A percentile compares a stretch with the other conserved stretches of the same genome.
Conservation (phyloP, 2,329 filamentous ascomycete species). For the Penicillium palitans region DNA sequence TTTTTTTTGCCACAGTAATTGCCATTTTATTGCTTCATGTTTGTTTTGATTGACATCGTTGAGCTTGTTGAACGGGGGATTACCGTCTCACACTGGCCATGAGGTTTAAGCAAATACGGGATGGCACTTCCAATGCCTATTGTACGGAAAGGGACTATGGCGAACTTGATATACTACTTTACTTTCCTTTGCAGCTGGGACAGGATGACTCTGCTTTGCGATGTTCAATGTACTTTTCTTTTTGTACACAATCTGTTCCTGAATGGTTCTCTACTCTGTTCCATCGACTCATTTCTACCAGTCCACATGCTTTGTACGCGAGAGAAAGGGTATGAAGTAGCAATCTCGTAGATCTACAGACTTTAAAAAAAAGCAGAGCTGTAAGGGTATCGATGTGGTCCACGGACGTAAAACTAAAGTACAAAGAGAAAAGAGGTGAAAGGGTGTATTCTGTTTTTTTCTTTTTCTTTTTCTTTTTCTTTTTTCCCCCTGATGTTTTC, state of each 20-base stretch:
- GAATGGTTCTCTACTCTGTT: neutral
- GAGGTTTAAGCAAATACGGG: neutral
- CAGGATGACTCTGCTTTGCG: neutral
- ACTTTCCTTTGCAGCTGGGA: neutral
- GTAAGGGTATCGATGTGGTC: constrained; percentile 41
- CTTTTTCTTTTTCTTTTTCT: constrained; percentile 12
- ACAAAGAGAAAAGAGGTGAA: constrained; percentile 28
- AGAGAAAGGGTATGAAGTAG: neutral
- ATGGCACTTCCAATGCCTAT: neutral
- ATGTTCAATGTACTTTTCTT: neutral
- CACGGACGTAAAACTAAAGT: constrained; percentile 30
- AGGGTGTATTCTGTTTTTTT: constrained; percentile 7
- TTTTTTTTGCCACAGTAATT: neutral
- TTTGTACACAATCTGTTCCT: constrained; percentile 7
- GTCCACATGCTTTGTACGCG: neutral
- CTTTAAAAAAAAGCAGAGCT: constrained; percentile 22
- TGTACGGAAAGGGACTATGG: constrained; percentile 6
- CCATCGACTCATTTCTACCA: neutral
- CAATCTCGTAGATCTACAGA: neutral
- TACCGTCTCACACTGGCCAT: neutral
- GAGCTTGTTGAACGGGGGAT: constrained; percentile 11
- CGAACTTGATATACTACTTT: neutral
- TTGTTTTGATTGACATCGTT: neutral
- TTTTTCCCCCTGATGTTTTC: constrained; percentile 13
- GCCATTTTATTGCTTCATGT: neutral